Base-by-base conservation (phyloP, 306 rosid genomes). In the Nissolia schottii region DNA sequence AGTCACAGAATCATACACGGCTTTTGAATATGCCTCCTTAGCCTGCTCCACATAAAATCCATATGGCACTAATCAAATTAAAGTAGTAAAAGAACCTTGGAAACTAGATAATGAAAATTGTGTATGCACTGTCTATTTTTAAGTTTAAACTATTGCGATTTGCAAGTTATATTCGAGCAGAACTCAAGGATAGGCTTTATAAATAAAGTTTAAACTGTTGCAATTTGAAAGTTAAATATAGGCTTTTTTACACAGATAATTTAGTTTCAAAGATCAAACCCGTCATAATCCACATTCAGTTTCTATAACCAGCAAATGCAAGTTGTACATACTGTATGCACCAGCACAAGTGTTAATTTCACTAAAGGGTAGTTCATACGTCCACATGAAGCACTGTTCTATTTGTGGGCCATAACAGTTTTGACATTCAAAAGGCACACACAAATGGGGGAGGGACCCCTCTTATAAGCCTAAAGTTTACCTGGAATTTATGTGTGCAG, bases 21-120 rank as follows among this genome's bases (percentile, higher is more conserved):
- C 90, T 50, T 84, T 82, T n/a, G 96, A 7, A 79, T 88, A 95
- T 11, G 75, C 87, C 25, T 88, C 89, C 85, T 77, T 88, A 20
- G 87, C 95, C 96, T 91, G 87, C 81, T 37, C 79, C 76, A 84
- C 35, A 46, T 43, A 76, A 71, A 69, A 75, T 60, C 82, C 56
- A 61, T 23, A 48, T 16, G 6, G 35, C 68, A 72, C 64, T 43
- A 70, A 38, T 46, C 49, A 75, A 61, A 48, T 71, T 40, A 68
- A 53, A 22, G n/a, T 66, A 55, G 57, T 31, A 70, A 34, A 73
- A 83, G 35, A 70, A 54, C 27, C 34, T 23, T 56, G n/a, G n/a
- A n/a, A n/a, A n/a, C 49, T 25, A 16, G 45, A 40, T 25, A 57
- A 45, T 48, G 29, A 59, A 56, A 49, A 41, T 22, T 28, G 49